Base-by-base conservation (phyloP, 345 rosid genomes). In the Hirschfeldia incana region DNA sequence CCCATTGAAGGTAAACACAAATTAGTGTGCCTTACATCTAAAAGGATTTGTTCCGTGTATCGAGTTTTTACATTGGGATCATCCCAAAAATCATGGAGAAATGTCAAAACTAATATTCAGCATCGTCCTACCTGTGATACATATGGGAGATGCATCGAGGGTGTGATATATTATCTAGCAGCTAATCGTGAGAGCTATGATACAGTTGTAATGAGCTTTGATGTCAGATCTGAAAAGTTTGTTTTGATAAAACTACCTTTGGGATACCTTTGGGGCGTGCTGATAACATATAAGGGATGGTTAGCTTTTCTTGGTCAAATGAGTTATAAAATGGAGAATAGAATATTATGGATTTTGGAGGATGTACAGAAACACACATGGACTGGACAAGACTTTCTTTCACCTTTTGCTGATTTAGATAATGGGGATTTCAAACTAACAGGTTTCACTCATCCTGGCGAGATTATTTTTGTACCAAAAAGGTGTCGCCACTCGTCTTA, bases 291-390 rank as follows among this genome's bases (percentile, higher is more conserved):
- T 57, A 17, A 21, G 12, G 62, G 29, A 26, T 21, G 62, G 12
- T 57, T 57, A 11, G 62, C 13, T 57, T 57, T 8, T 21, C 1
- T 8, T 21, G 10, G 28, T 57, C 12, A 21, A 51, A 7, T 53
- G 30, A 46, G 53, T 46, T 46, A 46, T 46, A 12, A 6, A 46
- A 46, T 4, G 4, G 1, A 46, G 6, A 0, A 46, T 46, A 46
- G 53, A 46, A 46, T 1, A 46, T 46, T 46, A 46, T 53, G 73
- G 63, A 53, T 69, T 53, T 69, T 69, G 73, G 42, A 51, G 12
- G 71, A 67, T 26, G 71, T 21, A 67, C 5, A 67, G 39, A 69
- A 51, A 32, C 30, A 53, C 46, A 53, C 8, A 8, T 69, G 73
- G 73, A 30, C 46, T 7, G 21, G 16, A 26, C 10, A 27, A 67